Conservation (phyloP, 305 asterid species). For the Solanum chacoense region DNA sequence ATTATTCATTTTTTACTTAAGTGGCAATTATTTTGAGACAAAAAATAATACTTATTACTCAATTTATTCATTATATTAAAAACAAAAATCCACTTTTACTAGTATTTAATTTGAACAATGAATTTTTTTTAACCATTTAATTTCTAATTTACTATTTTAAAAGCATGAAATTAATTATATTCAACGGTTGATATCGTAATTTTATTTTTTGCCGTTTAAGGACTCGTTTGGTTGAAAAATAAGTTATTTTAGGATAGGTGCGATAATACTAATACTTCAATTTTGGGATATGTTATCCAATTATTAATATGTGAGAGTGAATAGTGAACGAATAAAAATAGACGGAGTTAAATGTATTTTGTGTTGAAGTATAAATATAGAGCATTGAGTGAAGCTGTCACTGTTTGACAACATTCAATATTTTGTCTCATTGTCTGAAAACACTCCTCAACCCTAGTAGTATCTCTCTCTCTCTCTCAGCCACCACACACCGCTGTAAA, state of each 20-base stretch:
- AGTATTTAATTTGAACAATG: not conserved
- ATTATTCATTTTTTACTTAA: not conserved
- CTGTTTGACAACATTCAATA: not conserved
- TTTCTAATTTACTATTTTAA: not conserved
- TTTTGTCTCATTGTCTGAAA: conserved; percentile 3
- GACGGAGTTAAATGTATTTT: not conserved
- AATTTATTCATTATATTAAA: not conserved
- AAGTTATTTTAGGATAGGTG: not conserved
- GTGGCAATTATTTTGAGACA: not conserved
- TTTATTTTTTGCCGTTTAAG: not conserved
- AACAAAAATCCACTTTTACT: not conserved
- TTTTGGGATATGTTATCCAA: not conserved
- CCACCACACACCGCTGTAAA: not conserved
- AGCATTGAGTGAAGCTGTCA: not conserved
- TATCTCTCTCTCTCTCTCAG: not conserved
- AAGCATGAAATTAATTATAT: not conserved
- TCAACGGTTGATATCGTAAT: not conserved
- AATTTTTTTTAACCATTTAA: not conserved
- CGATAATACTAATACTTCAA: not conserved
- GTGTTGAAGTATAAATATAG: not conserved
- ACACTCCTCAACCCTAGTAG: conserved; percentile 33
- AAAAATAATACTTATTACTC: not conserved
- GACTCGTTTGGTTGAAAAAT: not conserved
- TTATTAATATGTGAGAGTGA: not conserved
- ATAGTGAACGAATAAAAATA: not conserved